Conservation (phyloP, 2,329 filamentous ascomycete species). For the Neopestalotiopsis sp. region DNA sequence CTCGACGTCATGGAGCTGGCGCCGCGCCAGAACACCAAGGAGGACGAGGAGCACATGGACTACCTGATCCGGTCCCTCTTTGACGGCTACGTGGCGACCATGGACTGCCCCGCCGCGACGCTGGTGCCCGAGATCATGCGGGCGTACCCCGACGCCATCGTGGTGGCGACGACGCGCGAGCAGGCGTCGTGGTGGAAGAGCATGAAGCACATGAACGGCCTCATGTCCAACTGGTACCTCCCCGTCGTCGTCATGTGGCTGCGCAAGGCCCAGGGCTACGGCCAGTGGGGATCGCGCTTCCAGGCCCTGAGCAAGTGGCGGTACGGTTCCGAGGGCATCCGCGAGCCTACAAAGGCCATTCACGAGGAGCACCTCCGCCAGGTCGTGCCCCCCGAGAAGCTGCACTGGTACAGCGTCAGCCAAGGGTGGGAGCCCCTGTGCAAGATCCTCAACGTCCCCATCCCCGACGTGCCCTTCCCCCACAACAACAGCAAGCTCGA, state of each 20-base stretch:
- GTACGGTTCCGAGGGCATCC: slow-evolving; percentile 38
- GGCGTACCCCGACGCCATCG: slow-evolving; percentile 54
- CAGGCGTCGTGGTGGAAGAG: slow-evolving; percentile 44
- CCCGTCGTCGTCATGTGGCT: slow-evolving; percentile 39
- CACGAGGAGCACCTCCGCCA: slow-evolving; percentile 39
- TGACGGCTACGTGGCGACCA: slow-evolving; percentile 42
- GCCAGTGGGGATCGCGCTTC: slow-evolving; percentile 33
- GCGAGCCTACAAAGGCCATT: slow-evolving; percentile 34
- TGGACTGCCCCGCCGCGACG: slow-evolving; percentile 45
- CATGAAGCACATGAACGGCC: slow-evolving; percentile 38
- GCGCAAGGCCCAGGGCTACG: slow-evolving; percentile 38
- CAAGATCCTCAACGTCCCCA: slow-evolving; percentile 19
- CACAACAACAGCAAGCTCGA: slow-evolving; percentile 41
- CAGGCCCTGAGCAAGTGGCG: slow-evolving; percentile 23
- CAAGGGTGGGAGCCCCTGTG: slow-evolving; percentile 18
- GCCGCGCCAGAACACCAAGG: slow-evolving; percentile 31
- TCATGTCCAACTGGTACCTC: slow-evolving; percentile 41
- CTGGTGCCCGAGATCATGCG: slow-evolving; percentile 52
- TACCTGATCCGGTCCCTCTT: slow-evolving; percentile 34
- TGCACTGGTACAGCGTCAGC: slow-evolving; percentile 42
- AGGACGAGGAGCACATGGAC: slow-evolving; percentile 39
- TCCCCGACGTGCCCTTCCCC: slow-evolving; percentile 38
- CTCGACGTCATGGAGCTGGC: slow-evolving; percentile 41
- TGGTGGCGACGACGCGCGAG: slow-evolving; percentile 50
- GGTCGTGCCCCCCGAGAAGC: slow-evolving; percentile 39